A percentile compares a stretch with the other conserved stretches of the same genome.
Evolutionary conservation across 1,139 yeast genomes (phyloP).

Genomic region (Barnettozyma hawaiiensis): DNA sequence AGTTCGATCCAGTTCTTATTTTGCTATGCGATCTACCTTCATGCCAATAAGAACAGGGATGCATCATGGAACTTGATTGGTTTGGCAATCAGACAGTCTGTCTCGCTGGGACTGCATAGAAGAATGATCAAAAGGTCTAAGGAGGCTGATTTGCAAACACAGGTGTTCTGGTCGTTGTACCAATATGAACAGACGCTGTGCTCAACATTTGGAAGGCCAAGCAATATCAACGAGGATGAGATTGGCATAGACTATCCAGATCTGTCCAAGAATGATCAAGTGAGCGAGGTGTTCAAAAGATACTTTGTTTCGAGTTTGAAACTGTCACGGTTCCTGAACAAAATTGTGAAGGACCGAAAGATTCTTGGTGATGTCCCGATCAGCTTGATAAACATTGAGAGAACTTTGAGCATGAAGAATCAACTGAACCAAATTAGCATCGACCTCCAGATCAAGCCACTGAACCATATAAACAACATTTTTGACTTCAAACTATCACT

Average conservation of each 20-base stretch:
- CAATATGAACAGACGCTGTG: conserved; percentile 34
- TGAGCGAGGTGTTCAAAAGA: conserved; percentile 29
- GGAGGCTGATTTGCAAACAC: conserved; percentile 17
- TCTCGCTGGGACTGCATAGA: conserved; percentile 40
- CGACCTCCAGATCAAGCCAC: conserved; percentile 19
- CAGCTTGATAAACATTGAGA: conserved; percentile 33
- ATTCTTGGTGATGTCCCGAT: conserved; percentile 31
- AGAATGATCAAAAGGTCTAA: conserved; percentile 19
- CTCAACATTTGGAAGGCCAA: conserved; percentile 38
- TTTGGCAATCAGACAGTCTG: conserved; percentile 39
- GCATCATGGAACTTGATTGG: conserved; percentile 41
- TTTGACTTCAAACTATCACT: conserved; percentile 36
- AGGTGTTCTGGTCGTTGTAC: conserved; percentile 35
- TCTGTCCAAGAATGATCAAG: conserved; percentile 40
- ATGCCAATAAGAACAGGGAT: conserved; percentile 39
- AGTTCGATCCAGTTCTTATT: conserved; percentile 39
- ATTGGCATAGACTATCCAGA: conserved; percentile 77
- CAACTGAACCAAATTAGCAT: conserved; percentile 30
- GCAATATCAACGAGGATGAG: conserved; percentile 36
- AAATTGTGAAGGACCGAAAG: conserved; percentile 33
- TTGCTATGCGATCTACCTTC: conserved; percentile 37
- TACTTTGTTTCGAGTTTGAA: conserved; percentile 31
- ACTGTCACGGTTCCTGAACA: conserved; percentile 32
- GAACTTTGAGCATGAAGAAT: conserved; percentile 31
- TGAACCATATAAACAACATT: conserved; percentile 28